Conservation (phyloP, 345 rosid species). For the Hibiscus mutabilis region DNA sequence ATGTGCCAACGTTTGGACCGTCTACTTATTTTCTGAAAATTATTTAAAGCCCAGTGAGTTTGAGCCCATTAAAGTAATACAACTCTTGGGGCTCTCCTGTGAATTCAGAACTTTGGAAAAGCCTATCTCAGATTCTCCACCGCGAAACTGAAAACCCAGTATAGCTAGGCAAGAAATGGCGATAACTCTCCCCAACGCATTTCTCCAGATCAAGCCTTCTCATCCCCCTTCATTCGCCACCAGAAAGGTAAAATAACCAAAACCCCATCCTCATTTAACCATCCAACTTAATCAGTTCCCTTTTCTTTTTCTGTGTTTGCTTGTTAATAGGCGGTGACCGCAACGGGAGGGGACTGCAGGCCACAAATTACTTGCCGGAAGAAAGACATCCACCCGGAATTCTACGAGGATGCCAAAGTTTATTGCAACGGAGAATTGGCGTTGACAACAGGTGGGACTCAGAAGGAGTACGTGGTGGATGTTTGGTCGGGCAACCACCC, state of each 20-base stretch:
- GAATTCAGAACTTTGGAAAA: not conserved
- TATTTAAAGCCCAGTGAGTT: not conserved
- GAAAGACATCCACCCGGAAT: conserved; percentile 76
- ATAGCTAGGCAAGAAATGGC: conserved; percentile 34
- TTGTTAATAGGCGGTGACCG: conserved; percentile 18
- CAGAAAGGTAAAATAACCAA: conserved; percentile 32
- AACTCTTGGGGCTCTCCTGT: not conserved
- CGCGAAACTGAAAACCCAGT: no score
- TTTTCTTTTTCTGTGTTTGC: no score
- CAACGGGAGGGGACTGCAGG: conserved; percentile 10
- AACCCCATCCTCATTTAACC: not conserved
- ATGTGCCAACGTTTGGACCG: no score
- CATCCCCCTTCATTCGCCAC: conserved; percentile 24
- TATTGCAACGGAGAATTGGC: conserved; percentile 85
- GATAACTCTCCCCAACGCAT: conserved; percentile 46
- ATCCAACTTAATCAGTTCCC: not conserved
- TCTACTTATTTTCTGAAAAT: no score
- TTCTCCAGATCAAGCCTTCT: conserved; percentile 50
- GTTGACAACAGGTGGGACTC: conserved; percentile 91
- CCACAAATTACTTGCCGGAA: conserved; percentile 59
- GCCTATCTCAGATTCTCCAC: not conserved
- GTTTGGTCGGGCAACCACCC: conserved; percentile 99
- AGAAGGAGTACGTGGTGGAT: conserved; percentile 80
- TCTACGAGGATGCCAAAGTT: conserved; percentile 74
- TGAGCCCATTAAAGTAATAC: not conserved